Conservation (phyloP, 257 asterid genomes). For the Paulownia fortunei region DNA sequence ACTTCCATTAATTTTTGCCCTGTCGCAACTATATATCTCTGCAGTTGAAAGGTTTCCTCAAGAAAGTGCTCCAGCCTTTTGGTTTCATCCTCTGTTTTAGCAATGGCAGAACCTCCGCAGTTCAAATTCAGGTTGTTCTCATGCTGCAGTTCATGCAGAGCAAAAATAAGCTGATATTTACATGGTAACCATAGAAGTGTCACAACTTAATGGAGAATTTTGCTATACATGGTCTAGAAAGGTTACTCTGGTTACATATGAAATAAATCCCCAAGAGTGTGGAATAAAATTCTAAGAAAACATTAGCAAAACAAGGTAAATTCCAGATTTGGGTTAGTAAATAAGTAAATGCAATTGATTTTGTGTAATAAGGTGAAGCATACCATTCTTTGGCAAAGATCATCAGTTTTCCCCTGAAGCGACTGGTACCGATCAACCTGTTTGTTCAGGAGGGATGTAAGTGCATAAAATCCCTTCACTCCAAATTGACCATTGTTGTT, state of each 20-base stretch:
- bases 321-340: background rate
- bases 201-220: background rate
- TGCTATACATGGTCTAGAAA: too few species aligned
- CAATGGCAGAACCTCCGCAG: slow-evolving; percentile 46
- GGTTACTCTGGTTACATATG: background rate
- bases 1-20: slow-evolving; percentile 84
- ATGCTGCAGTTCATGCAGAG: slow-evolving; percentile 50
- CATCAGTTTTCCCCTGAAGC: slow-evolving; percentile 80
- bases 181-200: background rate
- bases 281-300: background rate
- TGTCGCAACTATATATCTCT: slow-evolving; percentile 86
- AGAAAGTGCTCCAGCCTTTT: slow-evolving; percentile 75
- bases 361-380: slow-evolving; percentile 14
- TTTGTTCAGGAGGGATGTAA: slow-evolving; percentile 65
- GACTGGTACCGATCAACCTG: slow-evolving; percentile 82
- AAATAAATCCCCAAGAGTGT: background rate
- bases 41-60: slow-evolving; percentile 91
- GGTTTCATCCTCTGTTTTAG: slow-evolving; percentile 74
- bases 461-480: slow-evolving; percentile 53
- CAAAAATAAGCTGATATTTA: background rate
- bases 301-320: background rate
- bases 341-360: slow-evolving; percentile 5
- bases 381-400: slow-evolving; percentile 89
- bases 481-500: slow-evolving; percentile 35
- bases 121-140: slow-evolving; percentile 52